A percentile compares a stretch with the other conserved stretches of the same genome.
These are phyloP conservation scores for Penicillium sp. DNA, from an alignment of 2,329 filamentous ascomycete genomes.

Conservation along the genomic window DNA sequence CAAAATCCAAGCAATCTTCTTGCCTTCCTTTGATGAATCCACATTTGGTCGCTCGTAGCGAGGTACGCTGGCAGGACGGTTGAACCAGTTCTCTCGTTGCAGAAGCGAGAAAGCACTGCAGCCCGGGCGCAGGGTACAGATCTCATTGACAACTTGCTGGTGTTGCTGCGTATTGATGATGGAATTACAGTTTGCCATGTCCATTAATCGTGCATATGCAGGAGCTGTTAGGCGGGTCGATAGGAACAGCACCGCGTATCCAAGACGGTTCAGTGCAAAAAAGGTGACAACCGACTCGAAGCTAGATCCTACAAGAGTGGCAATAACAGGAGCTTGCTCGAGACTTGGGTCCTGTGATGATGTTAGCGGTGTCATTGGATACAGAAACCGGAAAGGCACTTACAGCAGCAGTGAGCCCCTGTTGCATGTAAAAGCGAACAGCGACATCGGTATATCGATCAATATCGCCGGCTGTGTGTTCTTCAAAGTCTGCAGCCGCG, in stretches of 20 bases:
- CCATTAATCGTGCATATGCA: conserved; percentile 52
- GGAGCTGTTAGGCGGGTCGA: conserved; percentile 56
- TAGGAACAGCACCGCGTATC: conserved; percentile 57
- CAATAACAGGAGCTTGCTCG: conserved; percentile 43
- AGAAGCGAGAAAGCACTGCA: conserved; percentile 24
- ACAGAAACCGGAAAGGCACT: not conserved
- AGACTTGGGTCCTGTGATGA: conserved; percentile 32
- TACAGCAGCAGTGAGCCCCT: conserved; percentile 22
- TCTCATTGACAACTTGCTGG: conserved; percentile 16
- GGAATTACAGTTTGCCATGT: conserved; percentile 41
- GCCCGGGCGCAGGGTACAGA: conserved; percentile 16
- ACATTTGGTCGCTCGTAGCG: conserved; percentile 18
- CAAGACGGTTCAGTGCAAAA: conserved; percentile 58
- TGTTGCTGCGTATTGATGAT: conserved; percentile 25
- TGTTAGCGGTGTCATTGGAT: not conserved
- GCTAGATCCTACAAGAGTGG: conserved; percentile 56
- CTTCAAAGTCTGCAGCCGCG: conserved; percentile 21
- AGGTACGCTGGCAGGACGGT: conserved; percentile 12
- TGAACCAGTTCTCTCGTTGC: conserved; percentile 23
- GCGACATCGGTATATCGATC: conserved; percentile 26
- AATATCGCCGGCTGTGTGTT: conserved; percentile 22
- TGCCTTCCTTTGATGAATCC: conserved; percentile 27
- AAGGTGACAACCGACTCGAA: conserved; percentile 59
- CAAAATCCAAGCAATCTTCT: conserved; percentile 46
- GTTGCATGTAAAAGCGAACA: conserved; percentile 20